These are phyloP conservation scores for Hamamelis virginiana DNA, from an alignment of 164 flowering plant genomes.

Conservation along the genomic window DNA sequence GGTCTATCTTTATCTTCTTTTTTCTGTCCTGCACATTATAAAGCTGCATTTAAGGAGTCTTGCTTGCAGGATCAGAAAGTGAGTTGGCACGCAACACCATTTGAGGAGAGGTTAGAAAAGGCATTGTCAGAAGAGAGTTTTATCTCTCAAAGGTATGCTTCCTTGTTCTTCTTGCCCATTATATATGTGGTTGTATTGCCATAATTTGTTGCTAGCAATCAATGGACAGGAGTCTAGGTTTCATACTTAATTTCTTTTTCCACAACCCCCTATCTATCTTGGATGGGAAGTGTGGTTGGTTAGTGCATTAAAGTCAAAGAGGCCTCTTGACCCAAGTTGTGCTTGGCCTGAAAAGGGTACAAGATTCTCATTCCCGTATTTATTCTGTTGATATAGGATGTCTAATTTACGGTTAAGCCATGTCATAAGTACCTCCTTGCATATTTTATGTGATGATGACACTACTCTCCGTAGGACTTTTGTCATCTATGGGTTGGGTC, in stretches of 20 bases:
- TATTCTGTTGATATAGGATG: background rate
- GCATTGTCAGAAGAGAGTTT: slow-evolving; percentile 79
- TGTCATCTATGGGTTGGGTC: background rate
- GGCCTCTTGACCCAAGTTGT: background rate
- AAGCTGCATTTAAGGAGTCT: background rate
- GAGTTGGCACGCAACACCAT: slow-evolving; percentile 97
- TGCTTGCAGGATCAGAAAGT: slow-evolving; percentile 87
- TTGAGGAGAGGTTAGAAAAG: slow-evolving; percentile 92
- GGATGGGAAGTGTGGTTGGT: background rate
- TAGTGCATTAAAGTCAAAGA: background rate
- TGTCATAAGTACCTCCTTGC: background rate
- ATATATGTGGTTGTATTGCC: background rate
- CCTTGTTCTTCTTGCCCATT: background rate
- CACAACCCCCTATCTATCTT: background rate
- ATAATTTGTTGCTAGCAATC: no score
- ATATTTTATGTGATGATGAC: background rate
- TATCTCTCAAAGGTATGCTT: slow-evolving; percentile 55
- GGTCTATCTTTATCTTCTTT: background rate
- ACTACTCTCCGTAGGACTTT: background rate
- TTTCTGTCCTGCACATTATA: background rate
- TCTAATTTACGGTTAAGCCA: background rate
- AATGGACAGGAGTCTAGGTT: no score
- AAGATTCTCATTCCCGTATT: background rate
- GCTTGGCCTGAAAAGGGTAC: background rate
- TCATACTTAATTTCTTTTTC: background rate